Percentiles rank a stretch among this genome's conserved stretches.
These are phyloP conservation scores for Magnaporthales sp. DNA, from an alignment of 2,329 filamentous ascomycete species.

Conservation along the genomic window DNA sequence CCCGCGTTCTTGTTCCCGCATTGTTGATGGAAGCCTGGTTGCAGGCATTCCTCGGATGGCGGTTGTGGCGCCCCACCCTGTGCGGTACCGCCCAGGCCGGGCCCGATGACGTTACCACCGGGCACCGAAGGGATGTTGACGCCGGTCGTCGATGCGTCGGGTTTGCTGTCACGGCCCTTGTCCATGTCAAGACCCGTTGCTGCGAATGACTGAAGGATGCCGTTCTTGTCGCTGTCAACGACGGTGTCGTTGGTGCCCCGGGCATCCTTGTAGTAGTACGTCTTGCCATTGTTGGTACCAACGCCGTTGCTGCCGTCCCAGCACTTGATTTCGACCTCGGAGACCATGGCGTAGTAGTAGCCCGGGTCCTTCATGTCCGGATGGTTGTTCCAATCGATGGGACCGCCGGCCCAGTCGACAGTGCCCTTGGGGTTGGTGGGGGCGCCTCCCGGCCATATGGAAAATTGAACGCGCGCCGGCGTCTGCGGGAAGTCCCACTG, in stretches of 20 bases:
- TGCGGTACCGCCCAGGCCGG: conserved; percentile 12
- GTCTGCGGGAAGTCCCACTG: conserved; percentile 87
- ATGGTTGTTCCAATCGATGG: conserved; percentile 74
- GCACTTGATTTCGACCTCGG: conserved; percentile 75
- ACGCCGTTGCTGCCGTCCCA: conserved; percentile 56
- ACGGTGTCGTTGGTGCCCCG: conserved; percentile 69
- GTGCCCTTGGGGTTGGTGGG: conserved; percentile 74
- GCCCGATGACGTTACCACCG: conserved; percentile 19
- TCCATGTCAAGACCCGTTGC: conserved; percentile 74
- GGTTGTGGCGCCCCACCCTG: conserved; percentile 9
- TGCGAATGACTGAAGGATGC: conserved; percentile 68
- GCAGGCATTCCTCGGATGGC: conserved; percentile 23
- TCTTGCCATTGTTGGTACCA: conserved; percentile 59
- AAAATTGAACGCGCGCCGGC: conserved; percentile 82
- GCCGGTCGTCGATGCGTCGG: conserved; percentile 6
- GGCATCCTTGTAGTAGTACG: conserved; percentile 66
- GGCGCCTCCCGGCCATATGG: conserved; percentile 89
- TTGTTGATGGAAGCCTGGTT: conserved; percentile 30
- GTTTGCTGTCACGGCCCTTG: conserved; percentile 18
- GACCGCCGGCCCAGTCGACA: conserved; percentile 82
- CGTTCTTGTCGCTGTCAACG: conserved; percentile 63
- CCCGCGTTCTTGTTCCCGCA: conserved; percentile 24
- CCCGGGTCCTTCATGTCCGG: conserved; percentile 69
- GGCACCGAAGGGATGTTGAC: conserved; percentile 12
- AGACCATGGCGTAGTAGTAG: conserved; percentile 81